Base-by-base conservation (phyloP, 2,329 filamentous ascomycete genomes). In the Colletotrichum noveboracense region DNA sequence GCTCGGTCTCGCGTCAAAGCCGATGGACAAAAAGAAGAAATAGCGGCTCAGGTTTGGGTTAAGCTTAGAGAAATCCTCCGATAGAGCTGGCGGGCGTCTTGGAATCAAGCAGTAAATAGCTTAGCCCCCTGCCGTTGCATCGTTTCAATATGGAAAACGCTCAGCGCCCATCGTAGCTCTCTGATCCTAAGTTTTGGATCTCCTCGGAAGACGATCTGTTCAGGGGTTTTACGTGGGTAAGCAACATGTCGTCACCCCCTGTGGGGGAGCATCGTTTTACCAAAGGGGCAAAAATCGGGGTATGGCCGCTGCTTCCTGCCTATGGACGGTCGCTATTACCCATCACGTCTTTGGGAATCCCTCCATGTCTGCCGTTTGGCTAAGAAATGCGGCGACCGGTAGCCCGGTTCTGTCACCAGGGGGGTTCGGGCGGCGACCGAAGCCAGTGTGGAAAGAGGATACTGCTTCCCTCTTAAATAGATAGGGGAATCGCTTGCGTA, bases 251-350 rank as follows among this genome's bases (percentile, higher is more conserved):
- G 67, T 70, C 67, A 62, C 34, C 38, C 48, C 26, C 16, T 32
- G 56, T 70, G 56, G 67, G 28, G 67, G 56, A 55, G 34, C 7
- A 24, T 30, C 24, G 38, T 61, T 26, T 52, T 30, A 24, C 26
- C 24, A n/a, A 38, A 68, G 55, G 38, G 69, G 34, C 61, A 72
- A 71, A 34, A 67, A 58, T 28, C 60, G 73, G 69, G 34, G 69
- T 56, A 26, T 7, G 6, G 21, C 48, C 14, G 30, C 21, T 55
- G 61, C 28, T 24, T 55, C 21, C 69, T 64, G 21, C 56, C 69
- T 28, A 62, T 67, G 14, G 18, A 55, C 16, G 26, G 10, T 8
- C 24, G 12, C 1, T 5, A n/a, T 62, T 72, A 8, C 34, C 66
- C 38, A 38, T 67, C 52, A 67, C 62, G 55, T 26, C 55, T 62